These are phyloP conservation scores for Aspergillus spinulosporus DNA, from an alignment of 2,329 filamentous ascomycete genomes.

Conservation along the genomic window DNA sequence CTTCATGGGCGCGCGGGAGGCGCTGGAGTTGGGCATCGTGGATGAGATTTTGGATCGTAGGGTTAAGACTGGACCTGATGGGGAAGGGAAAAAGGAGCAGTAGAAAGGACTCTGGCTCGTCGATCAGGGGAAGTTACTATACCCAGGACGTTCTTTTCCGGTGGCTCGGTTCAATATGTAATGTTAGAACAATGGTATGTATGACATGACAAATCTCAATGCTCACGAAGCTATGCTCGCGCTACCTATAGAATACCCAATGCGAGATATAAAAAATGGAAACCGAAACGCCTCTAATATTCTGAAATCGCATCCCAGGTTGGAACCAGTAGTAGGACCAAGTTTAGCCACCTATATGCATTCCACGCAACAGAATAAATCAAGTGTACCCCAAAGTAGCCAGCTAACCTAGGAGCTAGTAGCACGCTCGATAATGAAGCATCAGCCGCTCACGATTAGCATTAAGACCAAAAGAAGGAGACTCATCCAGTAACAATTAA, in stretches of 20 bases:
- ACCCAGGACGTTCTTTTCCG: constrained; percentile 1
- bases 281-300: constrained; percentile 8
- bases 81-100: constrained; percentile 22
- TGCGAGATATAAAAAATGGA: not conserved
- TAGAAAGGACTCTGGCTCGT: not conserved
- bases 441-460: not conserved
- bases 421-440: not conserved
- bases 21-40: constrained; percentile 84
- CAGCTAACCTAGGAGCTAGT: too few relatives aligned
- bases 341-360: not conserved
- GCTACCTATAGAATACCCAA: constrained; percentile 1
- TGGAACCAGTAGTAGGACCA: not conserved
- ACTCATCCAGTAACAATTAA: not conserved
- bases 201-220: constrained; percentile 6
- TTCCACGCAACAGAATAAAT: not conserved
- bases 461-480: not conserved
- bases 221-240: constrained; percentile 1
- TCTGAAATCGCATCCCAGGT: too few relatives aligned
- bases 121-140: not conserved
- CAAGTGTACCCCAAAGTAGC: not conserved
- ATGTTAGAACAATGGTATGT: constrained; percentile 10
- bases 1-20: constrained; percentile 86
- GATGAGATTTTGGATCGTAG: constrained; percentile 73
- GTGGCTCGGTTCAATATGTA: constrained; percentile 4
- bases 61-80: constrained; percentile 27